phyloP scores from a whole-genome alignment of 2,329 filamentous ascomycete species.

The Rosellinia necatrix region DNA sequence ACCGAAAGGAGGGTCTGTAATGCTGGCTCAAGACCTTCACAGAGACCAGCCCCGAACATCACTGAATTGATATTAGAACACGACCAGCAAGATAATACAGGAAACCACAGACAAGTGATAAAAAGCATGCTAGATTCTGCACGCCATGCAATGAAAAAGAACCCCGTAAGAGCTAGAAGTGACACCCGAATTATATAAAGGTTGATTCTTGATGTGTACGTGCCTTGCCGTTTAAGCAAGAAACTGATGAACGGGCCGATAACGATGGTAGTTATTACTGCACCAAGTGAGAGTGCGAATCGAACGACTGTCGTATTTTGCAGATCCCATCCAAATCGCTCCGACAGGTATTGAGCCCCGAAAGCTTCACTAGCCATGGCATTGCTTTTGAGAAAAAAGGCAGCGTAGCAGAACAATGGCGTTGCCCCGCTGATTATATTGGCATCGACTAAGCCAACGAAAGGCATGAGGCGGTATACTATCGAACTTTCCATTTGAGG shows the following conservation, averaged over 20 bases:
- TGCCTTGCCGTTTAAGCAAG: background rate
- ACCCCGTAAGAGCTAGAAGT: background rate
- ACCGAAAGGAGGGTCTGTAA: background rate
- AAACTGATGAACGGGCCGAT: background rate
- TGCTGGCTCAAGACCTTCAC: background rate
- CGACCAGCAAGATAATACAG: background rate
- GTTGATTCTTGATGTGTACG: background rate
- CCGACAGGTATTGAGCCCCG: background rate
- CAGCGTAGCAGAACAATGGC: background rate
- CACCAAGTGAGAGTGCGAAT: background rate
- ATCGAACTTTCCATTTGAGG: background rate
- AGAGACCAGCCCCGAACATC: background rate
- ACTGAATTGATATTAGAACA: background rate
- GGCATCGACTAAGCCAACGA: background rate
- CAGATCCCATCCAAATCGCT: background rate
- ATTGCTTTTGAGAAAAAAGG: slow-evolving; percentile 1
- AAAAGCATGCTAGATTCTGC: background rate
- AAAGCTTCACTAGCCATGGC: background rate
- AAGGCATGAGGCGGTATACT: background rate
- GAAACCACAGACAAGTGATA: background rate
- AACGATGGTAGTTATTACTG: background rate
- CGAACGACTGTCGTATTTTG: background rate
- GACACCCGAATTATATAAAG: background rate
- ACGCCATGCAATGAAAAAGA: background rate
- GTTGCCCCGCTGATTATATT: background rate